Evolutionary conservation across 306 rosid genomes (phyloP).

Genomic region (Macrotyloma uniflorum): DNA sequence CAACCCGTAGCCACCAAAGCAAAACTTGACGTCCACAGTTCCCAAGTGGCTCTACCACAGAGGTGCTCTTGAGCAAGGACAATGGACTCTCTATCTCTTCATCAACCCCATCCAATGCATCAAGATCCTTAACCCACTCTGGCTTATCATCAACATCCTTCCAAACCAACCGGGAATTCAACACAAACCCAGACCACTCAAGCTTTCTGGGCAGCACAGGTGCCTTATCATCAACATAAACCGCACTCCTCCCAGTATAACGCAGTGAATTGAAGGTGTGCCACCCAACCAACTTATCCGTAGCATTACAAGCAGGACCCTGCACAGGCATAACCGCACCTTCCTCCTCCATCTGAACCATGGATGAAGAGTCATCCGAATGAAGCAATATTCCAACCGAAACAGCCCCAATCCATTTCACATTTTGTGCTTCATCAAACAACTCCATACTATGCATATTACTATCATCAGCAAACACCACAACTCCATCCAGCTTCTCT

Average conservation of each 20-base stretch:
- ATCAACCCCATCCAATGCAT: slow-evolving; percentile 56
- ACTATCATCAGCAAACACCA: slow-evolving; percentile 97
- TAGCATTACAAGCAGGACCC: slow-evolving; percentile 97
- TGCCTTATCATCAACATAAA: slow-evolving; percentile 77
- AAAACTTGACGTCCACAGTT: slow-evolving; percentile 91
- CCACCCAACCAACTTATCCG: slow-evolving; percentile 88
- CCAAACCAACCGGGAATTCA: slow-evolving; percentile 90
- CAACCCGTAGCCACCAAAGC: slow-evolving; percentile 98
- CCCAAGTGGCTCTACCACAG: slow-evolving; percentile 94
- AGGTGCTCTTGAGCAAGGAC: slow-evolving; percentile 74
- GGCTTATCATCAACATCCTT: slow-evolving; percentile 78
- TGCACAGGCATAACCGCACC: slow-evolving; percentile 67
- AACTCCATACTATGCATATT: slow-evolving; percentile 97
- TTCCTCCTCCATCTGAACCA: slow-evolving; percentile 49
- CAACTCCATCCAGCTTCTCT: slow-evolving; percentile 84
- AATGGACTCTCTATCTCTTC: slow-evolving; percentile 75
- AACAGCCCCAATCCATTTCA: slow-evolving; percentile 91
- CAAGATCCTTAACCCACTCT: slow-evolving; percentile 81
- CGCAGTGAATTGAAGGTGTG: slow-evolving; percentile 84
- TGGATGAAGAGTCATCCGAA: slow-evolving; percentile 52
- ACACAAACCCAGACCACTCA: slow-evolving; percentile 97
- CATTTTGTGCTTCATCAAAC: slow-evolving; percentile 85
- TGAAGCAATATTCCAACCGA: slow-evolving; percentile 91
- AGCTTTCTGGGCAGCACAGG: slow-evolving; percentile 85
- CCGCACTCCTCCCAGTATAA: slow-evolving; percentile 68